Evolutionary conservation across 2,329 filamentous ascomycete genomes (phyloP).

Genomic region (Penicillium sp.): DNA sequence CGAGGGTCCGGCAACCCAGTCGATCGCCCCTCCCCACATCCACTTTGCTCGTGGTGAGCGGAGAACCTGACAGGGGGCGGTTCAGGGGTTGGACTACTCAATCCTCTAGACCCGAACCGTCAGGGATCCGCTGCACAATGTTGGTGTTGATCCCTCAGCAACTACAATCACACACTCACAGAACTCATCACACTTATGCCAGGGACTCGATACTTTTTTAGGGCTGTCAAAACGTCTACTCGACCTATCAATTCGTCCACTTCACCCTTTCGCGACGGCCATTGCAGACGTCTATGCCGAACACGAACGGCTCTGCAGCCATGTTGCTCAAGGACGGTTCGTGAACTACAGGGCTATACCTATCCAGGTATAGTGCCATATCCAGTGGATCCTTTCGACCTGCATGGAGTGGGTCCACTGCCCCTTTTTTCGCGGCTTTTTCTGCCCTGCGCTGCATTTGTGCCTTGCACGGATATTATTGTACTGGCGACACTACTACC

Average conservation of each 20-base stretch:
- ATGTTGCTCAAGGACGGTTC: constrained; percentile 17
- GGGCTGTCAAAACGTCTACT: not conserved
- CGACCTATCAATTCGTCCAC: not conserved
- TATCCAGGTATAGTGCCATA: constrained; percentile 1
- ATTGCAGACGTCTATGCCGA: constrained; percentile 1
- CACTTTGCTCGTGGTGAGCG: constrained; percentile 25
- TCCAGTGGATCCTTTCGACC: constrained; percentile 8
- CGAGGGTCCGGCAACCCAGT: constrained; percentile 6
- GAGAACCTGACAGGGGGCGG: constrained; percentile 28
- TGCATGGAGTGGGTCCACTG: constrained; percentile 1
- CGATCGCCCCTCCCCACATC: constrained; percentile 28
- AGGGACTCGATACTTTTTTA: not conserved
- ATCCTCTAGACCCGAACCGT: constrained; percentile 14
- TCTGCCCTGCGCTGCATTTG: not conserved
- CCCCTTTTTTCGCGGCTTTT: constrained; percentile 17
- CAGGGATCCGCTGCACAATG: constrained; percentile 10
- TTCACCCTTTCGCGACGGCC: not conserved
- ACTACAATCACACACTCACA: not conserved
- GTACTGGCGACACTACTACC: not conserved
- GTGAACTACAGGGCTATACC: constrained; percentile 19
- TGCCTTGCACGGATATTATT: constrained; percentile 3
- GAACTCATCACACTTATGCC: not conserved
- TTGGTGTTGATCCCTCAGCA: not conserved
- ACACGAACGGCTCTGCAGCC: constrained; percentile 9
- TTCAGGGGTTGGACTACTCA: constrained; percentile 28